Percentiles rank a stretch among this genome's conserved stretches.
Conservation (phyloP, 1,139 yeast genomes). For the Protomyces pachydermus region DNA sequence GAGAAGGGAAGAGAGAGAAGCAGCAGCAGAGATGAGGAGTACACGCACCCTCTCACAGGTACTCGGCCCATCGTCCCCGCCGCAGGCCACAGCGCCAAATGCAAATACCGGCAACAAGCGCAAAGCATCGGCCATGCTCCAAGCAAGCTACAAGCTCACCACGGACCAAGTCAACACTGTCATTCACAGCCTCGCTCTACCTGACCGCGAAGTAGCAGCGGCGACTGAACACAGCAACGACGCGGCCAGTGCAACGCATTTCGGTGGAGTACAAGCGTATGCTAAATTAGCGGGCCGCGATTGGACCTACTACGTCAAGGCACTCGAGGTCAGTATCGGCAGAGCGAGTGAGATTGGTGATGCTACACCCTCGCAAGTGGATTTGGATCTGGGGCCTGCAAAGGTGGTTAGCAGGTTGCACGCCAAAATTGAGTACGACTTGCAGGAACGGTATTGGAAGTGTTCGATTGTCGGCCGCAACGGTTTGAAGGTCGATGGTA, state of each 20-base stretch:
- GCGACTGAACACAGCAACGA: slow-evolving; percentile 58
- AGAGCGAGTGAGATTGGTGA: slow-evolving; percentile 46
- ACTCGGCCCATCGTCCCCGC: not conserved
- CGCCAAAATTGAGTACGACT: slow-evolving; percentile 75
- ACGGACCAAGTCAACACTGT: slow-evolving; percentile 37
- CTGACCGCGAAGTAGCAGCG: slow-evolving; percentile 41
- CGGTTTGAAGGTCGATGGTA: slow-evolving; percentile 77
- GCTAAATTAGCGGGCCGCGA: slow-evolving; percentile 51
- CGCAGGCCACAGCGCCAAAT: not conserved
- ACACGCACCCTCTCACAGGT: not conserved
- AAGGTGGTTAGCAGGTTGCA: slow-evolving; percentile 90
- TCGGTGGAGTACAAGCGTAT: slow-evolving; percentile 88
- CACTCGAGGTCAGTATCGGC: slow-evolving; percentile 73
- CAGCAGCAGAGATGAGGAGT: not conserved
- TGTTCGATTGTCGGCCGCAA: slow-evolving; percentile 77
- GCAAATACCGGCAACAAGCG: not conserved
- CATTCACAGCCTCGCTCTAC: slow-evolving; percentile 33
- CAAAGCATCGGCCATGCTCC: not conserved
- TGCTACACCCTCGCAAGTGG: slow-evolving; percentile 46
- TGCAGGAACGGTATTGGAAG: slow-evolving; percentile 77
- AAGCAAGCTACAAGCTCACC: not conserved
- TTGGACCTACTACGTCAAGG: slow-evolving; percentile 92
- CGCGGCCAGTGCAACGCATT: slow-evolving; percentile 49
- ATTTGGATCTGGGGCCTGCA: slow-evolving; percentile 93
- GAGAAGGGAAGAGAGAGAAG: no score